Evolutionary conservation across 805 yeast species (phyloP).

Genomic region (Lachancea meyersii): DNA sequence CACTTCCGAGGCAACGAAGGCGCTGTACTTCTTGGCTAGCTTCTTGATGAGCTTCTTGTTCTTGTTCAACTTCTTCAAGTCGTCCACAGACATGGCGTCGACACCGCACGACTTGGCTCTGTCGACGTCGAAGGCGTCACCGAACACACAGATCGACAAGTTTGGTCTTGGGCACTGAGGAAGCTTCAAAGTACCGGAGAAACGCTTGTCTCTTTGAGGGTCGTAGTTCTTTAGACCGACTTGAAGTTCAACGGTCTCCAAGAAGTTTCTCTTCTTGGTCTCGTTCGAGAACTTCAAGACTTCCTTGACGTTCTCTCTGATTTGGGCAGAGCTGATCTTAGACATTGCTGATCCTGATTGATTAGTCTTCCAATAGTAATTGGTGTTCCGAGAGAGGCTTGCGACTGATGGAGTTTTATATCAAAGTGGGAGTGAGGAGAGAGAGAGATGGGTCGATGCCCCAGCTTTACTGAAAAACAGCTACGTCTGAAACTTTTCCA

Average conservation of each 20-base stretch:
- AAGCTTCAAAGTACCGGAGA: slow-evolving; percentile 98
- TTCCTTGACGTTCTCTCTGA: slow-evolving; percentile 94
- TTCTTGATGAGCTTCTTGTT: slow-evolving; percentile 99
- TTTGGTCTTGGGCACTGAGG: slow-evolving; percentile 99
- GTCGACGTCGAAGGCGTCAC: slow-evolving; percentile 99
- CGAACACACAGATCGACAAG: slow-evolving; percentile 99
- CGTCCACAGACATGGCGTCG: slow-evolving; percentile 99
- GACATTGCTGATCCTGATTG: slow-evolving; percentile 46
- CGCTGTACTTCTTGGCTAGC: slow-evolving; percentile 99
- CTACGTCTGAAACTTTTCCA: slow-evolving; percentile 2
- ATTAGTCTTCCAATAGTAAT: slow-evolving; percentile 69
- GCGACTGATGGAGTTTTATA: slow-evolving; percentile 32
- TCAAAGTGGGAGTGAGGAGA: neutral
- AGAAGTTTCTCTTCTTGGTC: slow-evolving; percentile 99
- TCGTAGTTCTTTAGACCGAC: slow-evolving; percentile 99
- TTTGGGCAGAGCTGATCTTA: slow-evolving; percentile 85
- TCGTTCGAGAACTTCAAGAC: slow-evolving; percentile 83
- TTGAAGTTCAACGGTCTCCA: slow-evolving; percentile 99
- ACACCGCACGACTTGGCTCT: slow-evolving; percentile 99
- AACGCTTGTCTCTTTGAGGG: slow-evolving; percentile 99
- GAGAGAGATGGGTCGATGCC: neutral
- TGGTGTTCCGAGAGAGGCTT: slow-evolving; percentile 47
- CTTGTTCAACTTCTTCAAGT: slow-evolving; percentile 99
- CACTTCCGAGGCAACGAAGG: slow-evolving; percentile 98
- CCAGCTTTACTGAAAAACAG: too few species aligned